A percentile compares a stretch with the other conserved stretches of the same genome.
Conservation (phyloP, 2,329 filamentous ascomycete species). For the Tolypocladium ophioglossoides region DNA sequence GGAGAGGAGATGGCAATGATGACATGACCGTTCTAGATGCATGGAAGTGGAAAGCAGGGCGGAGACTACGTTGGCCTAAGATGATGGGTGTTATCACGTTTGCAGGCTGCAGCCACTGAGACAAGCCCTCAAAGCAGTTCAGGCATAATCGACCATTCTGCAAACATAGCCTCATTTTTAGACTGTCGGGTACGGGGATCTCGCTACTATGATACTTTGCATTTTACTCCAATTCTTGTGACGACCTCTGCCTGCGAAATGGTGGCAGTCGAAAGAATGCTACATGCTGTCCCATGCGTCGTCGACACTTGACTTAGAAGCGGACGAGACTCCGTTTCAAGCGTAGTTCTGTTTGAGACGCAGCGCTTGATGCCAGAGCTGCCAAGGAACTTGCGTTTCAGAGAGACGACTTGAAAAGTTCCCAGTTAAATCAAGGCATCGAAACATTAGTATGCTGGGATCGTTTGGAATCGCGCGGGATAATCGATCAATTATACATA, state of each 20-base stretch:
- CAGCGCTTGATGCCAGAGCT: background rate
- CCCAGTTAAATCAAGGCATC: background rate
- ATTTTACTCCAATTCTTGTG: no score
- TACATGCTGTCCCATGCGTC: background rate
- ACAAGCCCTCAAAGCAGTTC: constrained; percentile 2
- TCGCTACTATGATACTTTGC: background rate
- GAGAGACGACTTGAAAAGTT: background rate
- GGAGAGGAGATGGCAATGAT: background rate
- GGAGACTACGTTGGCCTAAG: constrained; percentile 2
- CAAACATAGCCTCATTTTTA: no score
- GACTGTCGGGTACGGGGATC: no score
- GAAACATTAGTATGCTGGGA: background rate
- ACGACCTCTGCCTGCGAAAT: background rate
- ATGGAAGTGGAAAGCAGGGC: background rate
- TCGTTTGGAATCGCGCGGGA: background rate
- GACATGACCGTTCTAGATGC: background rate
- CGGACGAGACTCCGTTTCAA: background rate
- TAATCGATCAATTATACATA: no score
- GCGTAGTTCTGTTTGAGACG: background rate
- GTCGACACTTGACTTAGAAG: background rate
- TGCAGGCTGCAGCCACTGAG: constrained; percentile 2
- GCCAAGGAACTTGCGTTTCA: background rate
- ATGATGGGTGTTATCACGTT: constrained; percentile 1
- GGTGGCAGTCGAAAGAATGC: background rate
- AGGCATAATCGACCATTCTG: constrained; percentile 3